A percentile compares a stretch with the other conserved stretches of the same genome.
Evolutionary conservation across 1,284 basidiomycete genomes (phyloP).

Genomic region (Ceratobasidium papillatum): DNA sequence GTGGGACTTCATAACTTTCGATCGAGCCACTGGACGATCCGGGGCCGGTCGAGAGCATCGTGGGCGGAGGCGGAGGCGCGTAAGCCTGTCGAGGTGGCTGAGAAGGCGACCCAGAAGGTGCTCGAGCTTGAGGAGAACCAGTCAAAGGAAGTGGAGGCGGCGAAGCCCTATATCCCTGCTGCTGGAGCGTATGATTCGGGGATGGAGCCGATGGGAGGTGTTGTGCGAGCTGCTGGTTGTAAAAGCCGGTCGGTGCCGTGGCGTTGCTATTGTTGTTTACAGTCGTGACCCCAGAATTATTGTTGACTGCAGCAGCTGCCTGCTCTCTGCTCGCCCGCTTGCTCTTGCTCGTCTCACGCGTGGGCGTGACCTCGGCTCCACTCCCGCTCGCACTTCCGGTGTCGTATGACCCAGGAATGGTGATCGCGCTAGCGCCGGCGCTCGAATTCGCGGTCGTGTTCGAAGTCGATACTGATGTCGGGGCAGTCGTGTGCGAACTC

Average conservation of each 20-base stretch:
- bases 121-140: conserved; percentile 23
- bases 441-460: conserved; percentile 21
- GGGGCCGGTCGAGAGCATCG: not conserved
- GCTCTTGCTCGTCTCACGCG: conserved; percentile 22
- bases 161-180: conserved; percentile 4
- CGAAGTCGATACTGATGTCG: conserved; percentile 8
- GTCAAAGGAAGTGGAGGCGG: conserved; percentile 15
- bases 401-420: conserved; percentile 30
- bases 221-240: conserved; percentile 8
- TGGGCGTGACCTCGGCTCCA: conserved; percentile 17
- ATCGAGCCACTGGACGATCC: not conserved
- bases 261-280: conserved; percentile 10
- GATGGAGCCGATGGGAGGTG: conserved; percentile 19
- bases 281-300: not conserved
- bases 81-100: conserved; percentile 16
- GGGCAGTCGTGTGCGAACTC: conserved; percentile 29
- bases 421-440: conserved; percentile 9
- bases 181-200: not conserved
- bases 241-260: conserved; percentile 7
- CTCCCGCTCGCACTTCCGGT: conserved; percentile 11
- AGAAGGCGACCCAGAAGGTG: conserved; percentile 7
- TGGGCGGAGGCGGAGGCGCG: conserved; percentile 27
- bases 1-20: conserved; percentile 1
- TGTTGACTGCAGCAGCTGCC: not conserved
- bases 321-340: conserved; percentile 17